Evolutionary conservation across 2,329 filamentous ascomycete genomes (phyloP).

Genomic region (Pseudopithomyces chartarum): DNA sequence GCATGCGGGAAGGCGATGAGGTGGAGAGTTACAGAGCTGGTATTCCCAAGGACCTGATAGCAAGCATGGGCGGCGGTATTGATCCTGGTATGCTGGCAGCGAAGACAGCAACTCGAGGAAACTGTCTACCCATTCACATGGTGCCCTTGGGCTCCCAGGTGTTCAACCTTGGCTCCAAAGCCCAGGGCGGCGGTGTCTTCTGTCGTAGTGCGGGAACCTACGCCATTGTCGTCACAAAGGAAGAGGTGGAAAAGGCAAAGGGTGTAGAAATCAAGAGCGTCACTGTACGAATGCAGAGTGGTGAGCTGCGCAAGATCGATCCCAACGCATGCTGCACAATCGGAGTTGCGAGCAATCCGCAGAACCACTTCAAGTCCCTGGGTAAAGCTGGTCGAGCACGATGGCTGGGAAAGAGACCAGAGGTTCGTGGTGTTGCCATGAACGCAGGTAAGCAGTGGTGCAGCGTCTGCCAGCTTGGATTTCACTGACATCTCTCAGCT

Average conservation of each 20-base stretch:
- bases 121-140: conserved; percentile 94
- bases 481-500: conserved; percentile 52
- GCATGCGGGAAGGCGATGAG: conserved; percentile 86
- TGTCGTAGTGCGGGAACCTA: conserved; percentile 95
- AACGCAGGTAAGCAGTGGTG: conserved; percentile 70
- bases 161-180: conserved; percentile 81
- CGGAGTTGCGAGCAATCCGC: conserved; percentile 89
- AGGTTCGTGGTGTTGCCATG: conserved; percentile 97
- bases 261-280: conserved; percentile 76
- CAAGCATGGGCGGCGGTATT: conserved; percentile 88
- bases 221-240: conserved; percentile 86
- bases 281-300: conserved; percentile 85
- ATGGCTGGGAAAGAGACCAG: conserved; percentile 93
- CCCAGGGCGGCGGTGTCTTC: conserved; percentile 79
- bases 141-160: conserved; percentile 92
- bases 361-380: conserved; percentile 86
- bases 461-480: neutral
- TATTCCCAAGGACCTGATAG: conserved; percentile 83
- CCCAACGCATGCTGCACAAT: conserved; percentile 94
- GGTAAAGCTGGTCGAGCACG: conserved; percentile 94
- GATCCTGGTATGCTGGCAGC: conserved; percentile 96
- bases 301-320: conserved; percentile 86
- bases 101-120: conserved; percentile 91
- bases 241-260: conserved; percentile 66
- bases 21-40: conserved; percentile 91